phyloP scores from a whole-genome alignment of 1,139 yeast genomes.

The Sugiyamaella sp. region DNA sequence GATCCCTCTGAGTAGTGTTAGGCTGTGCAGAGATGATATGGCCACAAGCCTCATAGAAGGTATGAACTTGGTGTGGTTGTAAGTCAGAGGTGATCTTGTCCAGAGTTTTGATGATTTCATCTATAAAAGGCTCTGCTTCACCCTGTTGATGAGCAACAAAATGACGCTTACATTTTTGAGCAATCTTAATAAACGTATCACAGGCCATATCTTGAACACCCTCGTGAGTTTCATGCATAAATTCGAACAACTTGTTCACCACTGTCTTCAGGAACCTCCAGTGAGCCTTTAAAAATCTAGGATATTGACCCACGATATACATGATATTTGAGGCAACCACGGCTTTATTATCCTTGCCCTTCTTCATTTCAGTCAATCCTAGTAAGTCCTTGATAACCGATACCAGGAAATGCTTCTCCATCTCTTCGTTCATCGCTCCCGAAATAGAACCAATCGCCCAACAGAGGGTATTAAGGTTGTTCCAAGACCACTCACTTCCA shows the following conservation, averaged over 20 bases:
- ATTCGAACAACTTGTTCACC: conserved; percentile 91
- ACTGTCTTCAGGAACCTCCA: conserved; percentile 98
- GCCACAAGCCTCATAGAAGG: conserved; percentile 98
- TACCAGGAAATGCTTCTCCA: conserved; percentile 92
- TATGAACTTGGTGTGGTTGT: conserved; percentile 96
- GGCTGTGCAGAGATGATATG: conserved; percentile 87
- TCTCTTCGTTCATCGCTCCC: conserved; percentile 98
- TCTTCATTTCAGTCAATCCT: conserved; percentile 90
- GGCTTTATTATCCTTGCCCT: conserved; percentile 97
- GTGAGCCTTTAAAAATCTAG: conserved; percentile 94
- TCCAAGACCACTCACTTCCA: conserved; percentile 99
- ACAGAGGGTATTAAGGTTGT: conserved; percentile 91
- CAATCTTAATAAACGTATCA: conserved; percentile 95
- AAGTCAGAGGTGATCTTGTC: conserved; percentile 87
- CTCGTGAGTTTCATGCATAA: conserved; percentile 99
- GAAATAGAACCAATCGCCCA: conserved; percentile 99
- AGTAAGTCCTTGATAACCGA: conserved; percentile 89
- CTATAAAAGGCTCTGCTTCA: conserved; percentile 91
- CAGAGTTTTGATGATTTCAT: conserved; percentile 81
- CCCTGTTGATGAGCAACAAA: conserved; percentile 86
- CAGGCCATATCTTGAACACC: conserved; percentile 99
- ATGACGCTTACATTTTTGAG: conserved; percentile 92
- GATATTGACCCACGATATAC: conserved; percentile 99
- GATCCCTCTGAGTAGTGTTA: conserved; percentile 63
- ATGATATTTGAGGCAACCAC: conserved; percentile 98